Evolutionary conservation across 306 rosid genomes (phyloP).

Genomic region (Cucurbita argyrosperma): DNA sequence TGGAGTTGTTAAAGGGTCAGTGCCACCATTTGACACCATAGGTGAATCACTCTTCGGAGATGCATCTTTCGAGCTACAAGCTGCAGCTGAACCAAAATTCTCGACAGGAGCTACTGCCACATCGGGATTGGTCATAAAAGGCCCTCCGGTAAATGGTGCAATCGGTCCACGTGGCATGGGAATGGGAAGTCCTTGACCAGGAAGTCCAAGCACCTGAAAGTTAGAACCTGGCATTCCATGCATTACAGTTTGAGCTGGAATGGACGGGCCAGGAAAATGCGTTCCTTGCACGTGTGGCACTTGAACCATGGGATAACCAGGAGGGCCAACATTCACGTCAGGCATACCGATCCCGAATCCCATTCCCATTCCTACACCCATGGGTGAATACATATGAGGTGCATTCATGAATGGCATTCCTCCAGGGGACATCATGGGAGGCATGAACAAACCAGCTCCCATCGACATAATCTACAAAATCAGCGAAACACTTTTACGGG

Average conservation of each 20-base stretch:
- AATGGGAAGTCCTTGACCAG: conserved; percentile 57
- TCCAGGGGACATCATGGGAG: conserved; percentile 57
- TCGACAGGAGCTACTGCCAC: conserved; percentile 34
- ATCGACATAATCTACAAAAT: conserved; percentile 72
- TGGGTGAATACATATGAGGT: conserved; percentile 41
- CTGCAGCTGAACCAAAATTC: conserved; percentile 30
- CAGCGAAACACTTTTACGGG: conserved; percentile 4
- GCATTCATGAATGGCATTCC: conserved; percentile 73
- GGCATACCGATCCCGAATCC: conserved; percentile 66
- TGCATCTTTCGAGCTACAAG: conserved; percentile 36
- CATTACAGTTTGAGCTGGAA: conserved; percentile 38
- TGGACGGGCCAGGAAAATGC: conserved; percentile 43
- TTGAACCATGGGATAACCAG: conserved; percentile 57
- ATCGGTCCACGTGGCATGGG: conserved; percentile 33
- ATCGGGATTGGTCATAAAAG: conserved; percentile 32
- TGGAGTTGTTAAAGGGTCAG: conserved; percentile 24
- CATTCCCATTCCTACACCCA: conserved; percentile 59
- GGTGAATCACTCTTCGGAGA: conserved; percentile 28
- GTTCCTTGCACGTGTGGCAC: conserved; percentile 66
- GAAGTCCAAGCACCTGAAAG: conserved; percentile 47
- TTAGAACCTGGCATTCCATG: conserved; percentile 56
- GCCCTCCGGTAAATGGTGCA: conserved; percentile 30
- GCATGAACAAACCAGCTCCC: conserved; percentile 74
- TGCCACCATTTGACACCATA: conserved; percentile 21
- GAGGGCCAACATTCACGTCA: conserved; percentile 50